Percentiles rank a stretch among this genome's conserved stretches.
Conservation (phyloP, 345 rosid genomes). For the Eucalyptus marginata region DNA sequence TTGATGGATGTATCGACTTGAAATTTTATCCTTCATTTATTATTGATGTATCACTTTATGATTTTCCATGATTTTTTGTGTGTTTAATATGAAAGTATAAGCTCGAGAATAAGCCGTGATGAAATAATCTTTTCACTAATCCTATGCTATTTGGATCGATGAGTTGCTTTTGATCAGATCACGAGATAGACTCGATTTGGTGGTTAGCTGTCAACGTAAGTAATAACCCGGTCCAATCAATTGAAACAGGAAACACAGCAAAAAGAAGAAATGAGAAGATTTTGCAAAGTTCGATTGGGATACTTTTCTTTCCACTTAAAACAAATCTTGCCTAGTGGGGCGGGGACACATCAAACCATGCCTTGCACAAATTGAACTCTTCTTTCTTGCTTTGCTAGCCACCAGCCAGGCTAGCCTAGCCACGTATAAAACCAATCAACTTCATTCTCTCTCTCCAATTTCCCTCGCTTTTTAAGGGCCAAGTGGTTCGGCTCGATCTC, state of each 20-base stretch:
- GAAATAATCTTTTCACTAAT: neutral
- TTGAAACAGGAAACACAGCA: neutral
- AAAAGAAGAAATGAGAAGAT: neutral
- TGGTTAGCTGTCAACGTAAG: neutral
- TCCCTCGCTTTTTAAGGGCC: neutral
- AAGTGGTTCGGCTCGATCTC: neutral
- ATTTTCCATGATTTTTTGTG: too few relatives aligned
- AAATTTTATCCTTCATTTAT: too few relatives aligned
- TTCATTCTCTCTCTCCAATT: neutral
- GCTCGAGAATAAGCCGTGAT: neutral
- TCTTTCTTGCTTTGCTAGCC: neutral
- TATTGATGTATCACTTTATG: fast-evolving
- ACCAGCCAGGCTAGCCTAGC: neutral
- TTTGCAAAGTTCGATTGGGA: neutral
- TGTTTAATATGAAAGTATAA: neutral
- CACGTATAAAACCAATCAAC: neutral
- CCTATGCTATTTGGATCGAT: neutral
- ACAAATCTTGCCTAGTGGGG: neutral
- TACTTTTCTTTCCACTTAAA: neutral
- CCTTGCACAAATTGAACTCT: neutral
- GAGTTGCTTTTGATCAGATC: neutral
- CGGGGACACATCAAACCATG: neutral
- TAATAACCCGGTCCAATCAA: neutral
- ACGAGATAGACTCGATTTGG: neutral
- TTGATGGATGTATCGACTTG: fast-evolving